These are phyloP conservation scores for Entophlyctis luteolus DNA, from an alignment of 192 early-diverging fungal genomes.

Conservation along the genomic window DNA sequence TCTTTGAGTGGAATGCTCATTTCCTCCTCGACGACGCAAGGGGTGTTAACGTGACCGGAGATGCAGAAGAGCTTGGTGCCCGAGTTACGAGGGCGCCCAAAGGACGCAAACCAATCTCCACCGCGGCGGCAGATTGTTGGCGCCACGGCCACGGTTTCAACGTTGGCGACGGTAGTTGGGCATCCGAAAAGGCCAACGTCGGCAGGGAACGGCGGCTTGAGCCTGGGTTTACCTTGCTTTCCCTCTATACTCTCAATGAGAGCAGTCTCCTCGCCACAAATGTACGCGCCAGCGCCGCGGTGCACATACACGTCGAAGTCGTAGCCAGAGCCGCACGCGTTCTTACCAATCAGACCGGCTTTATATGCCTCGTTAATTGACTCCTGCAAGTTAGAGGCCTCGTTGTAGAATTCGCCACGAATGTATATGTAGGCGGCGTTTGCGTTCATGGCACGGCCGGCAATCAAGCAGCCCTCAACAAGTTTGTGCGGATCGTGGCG, in stretches of 20 bases:
- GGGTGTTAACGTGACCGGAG: slow-evolving; percentile 96
- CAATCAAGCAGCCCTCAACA: slow-evolving; percentile 92
- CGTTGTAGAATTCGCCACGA: slow-evolving; percentile 94
- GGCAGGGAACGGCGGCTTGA: slow-evolving; percentile 99
- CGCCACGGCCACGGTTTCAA: slow-evolving; percentile 97
- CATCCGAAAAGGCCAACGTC: slow-evolving; percentile 97
- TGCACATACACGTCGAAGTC: slow-evolving; percentile 98
- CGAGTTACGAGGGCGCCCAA: slow-evolving; percentile 87
- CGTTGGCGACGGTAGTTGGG: slow-evolving; percentile 99
- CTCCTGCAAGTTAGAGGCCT: slow-evolving; percentile 85
- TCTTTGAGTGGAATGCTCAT: slow-evolving; percentile 96
- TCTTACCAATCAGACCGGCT: slow-evolving; percentile 96
- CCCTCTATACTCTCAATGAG: slow-evolving; percentile 74
- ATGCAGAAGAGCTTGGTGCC: slow-evolving; percentile 98
- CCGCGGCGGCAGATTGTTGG: slow-evolving; percentile 90
- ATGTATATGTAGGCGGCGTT: slow-evolving; percentile 98
- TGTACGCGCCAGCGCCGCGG: slow-evolving; percentile 95
- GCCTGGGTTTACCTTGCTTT: slow-evolving; percentile 95
- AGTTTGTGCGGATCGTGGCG: slow-evolving; percentile 91
- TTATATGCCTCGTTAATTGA: slow-evolving; percentile 98
- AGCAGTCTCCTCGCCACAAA: slow-evolving; percentile 90
- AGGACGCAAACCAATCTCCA: slow-evolving; percentile 88
- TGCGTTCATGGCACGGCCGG: slow-evolving; percentile 95
- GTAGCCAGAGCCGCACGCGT: slow-evolving; percentile 91
- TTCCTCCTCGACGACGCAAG: slow-evolving; percentile 96